Conservation (phyloP, 176 grass and related monocot genomes). For the Eremochloa ophiuroides region DNA sequence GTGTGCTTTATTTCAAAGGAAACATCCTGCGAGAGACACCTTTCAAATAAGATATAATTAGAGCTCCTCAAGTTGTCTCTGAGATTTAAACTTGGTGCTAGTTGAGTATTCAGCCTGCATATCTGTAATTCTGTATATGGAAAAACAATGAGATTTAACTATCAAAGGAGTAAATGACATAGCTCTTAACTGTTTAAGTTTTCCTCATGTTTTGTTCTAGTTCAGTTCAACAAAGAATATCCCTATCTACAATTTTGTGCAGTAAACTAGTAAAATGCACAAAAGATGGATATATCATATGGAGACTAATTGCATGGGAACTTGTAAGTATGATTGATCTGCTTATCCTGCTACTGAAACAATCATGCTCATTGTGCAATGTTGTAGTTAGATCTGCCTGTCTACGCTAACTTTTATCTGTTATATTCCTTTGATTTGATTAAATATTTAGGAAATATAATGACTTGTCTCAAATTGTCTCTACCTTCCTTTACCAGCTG, state of each 20-base stretch:
- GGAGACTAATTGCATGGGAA: not conserved
- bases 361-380: not conserved
- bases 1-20: conserved; percentile 27
- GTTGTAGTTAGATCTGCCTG: not conserved
- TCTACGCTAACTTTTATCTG: not conserved
- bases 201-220: not conserved
- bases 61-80: not conserved
- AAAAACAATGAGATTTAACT: not conserved
- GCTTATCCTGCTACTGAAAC: not conserved
- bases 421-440: not conserved
- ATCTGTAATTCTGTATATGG: not conserved
- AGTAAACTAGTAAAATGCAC: not conserved
- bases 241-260: not conserved
- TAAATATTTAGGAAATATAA: conserved; percentile 10
- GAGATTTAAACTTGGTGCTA: not conserved
- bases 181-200: not conserved
- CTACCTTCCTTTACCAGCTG: conserved; percentile 62
- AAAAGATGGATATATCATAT: not conserved
- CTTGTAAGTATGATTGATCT: not conserved
- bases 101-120: conserved; percentile 4
- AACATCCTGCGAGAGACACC: conserved; percentile 14
- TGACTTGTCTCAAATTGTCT: conserved; percentile 29
- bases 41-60: not conserved
- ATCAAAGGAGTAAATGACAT: not conserved
- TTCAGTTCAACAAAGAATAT: not conserved